phyloP scores from a whole-genome alignment of 2,329 filamentous ascomycete species.

The Aspergillus melleus region DNA sequence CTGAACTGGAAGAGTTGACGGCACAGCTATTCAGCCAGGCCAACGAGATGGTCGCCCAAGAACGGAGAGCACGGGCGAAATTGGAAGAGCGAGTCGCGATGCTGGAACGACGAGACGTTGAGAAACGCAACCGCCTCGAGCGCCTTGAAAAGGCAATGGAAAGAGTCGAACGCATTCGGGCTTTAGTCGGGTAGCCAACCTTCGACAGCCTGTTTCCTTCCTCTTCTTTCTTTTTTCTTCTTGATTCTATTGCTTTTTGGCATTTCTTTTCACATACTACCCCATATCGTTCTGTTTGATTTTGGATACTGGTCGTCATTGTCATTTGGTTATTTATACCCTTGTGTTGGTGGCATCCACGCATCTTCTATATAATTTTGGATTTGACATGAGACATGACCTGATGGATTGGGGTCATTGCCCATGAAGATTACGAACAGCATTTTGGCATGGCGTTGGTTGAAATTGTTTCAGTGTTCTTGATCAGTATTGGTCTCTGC shows the following conservation, averaged over 20 bases:
- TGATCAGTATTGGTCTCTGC: not conserved
- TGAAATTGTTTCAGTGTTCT: not conserved
- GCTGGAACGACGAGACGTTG: constrained; percentile 47
- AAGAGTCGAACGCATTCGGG: constrained; percentile 59
- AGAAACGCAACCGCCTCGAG: constrained; percentile 54
- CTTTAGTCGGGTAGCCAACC: constrained; percentile 46
- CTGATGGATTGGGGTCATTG: constrained; percentile 9
- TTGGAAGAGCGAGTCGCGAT: constrained; percentile 50
- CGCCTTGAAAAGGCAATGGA: constrained; percentile 57
- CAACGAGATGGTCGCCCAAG: constrained; percentile 66
- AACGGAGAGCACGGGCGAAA: constrained; percentile 58
- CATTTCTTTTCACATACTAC: not conserved
- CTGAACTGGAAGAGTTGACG: constrained; percentile 63
- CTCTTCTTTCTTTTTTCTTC: constrained; percentile 3
- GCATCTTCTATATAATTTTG: not conserved
- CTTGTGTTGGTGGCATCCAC: not conserved
- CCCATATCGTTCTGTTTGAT: constrained; percentile 2
- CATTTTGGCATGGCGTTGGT: constrained; percentile 5
- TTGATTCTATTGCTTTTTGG: not conserved
- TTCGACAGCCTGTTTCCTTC: not conserved
- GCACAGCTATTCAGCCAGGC: constrained; percentile 62
- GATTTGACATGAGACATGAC: constrained; percentile 17
- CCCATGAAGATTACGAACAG: constrained; percentile 12
- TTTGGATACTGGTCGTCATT: not conserved
- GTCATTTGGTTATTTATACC: constrained; percentile 3